phyloP scores from a whole-genome alignment of 1,139 yeast genomes.

The Geotrichum restrictum region DNA sequence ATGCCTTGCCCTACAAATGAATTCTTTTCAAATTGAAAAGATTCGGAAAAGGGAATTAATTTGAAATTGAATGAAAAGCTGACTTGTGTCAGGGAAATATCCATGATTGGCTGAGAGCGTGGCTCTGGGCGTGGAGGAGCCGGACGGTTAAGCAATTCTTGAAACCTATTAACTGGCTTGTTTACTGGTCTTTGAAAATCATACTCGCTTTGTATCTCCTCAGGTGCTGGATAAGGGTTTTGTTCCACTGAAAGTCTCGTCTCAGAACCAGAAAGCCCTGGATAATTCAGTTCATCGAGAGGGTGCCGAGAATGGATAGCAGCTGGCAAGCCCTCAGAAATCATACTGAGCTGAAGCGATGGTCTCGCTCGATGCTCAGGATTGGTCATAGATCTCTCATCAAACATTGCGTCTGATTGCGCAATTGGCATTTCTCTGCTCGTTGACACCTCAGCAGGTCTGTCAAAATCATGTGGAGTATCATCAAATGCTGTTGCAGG shows the following conservation, averaged over 20 bases:
- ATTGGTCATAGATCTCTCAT: too few species aligned
- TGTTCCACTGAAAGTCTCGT: too few species aligned
- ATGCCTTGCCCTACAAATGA: conserved; percentile 18
- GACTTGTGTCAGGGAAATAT: not conserved
- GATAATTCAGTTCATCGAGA: not conserved
- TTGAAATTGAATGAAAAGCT: conserved; percentile 10
- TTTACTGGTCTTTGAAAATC: too few species aligned
- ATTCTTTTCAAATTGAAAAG: conserved; percentile 10
- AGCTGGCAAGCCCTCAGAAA: not conserved
- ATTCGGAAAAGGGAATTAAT: conserved; percentile 1
- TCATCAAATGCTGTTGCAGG: not conserved
- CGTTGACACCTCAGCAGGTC: not conserved
- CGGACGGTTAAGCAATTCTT: not conserved
- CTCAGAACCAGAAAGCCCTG: too few species aligned
- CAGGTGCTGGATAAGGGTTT: too few species aligned
- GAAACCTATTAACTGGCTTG: too few species aligned
- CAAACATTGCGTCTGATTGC: too few species aligned
- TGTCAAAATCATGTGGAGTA: not conserved
- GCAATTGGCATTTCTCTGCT: too few species aligned
- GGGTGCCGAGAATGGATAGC: not conserved
- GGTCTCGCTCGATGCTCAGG: not conserved
- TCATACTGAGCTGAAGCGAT: not conserved
- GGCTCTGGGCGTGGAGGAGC: not conserved
- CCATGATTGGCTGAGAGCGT: not conserved
- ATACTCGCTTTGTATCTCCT: too few species aligned